Evolutionary conservation across 768 basidiomycete species (phyloP).

Genomic region (Serendipita sp.): DNA sequence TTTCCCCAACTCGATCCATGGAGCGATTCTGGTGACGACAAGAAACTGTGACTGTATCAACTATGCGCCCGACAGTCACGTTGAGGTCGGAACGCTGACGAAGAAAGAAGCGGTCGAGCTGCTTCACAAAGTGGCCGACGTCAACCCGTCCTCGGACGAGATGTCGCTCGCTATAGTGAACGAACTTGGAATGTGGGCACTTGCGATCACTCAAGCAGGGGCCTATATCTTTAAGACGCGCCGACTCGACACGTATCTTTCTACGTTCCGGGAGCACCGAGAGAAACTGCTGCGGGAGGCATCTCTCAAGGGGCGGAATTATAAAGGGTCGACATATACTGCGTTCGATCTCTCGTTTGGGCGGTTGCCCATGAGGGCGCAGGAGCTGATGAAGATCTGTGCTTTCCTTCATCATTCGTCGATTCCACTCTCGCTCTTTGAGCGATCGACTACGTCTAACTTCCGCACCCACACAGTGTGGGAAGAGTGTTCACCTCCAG

Average conservation of each 20-base stretch:
- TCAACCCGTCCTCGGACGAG: no score
- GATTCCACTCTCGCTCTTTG: neutral
- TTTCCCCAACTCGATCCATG: no score
- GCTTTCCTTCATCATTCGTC: neutral
- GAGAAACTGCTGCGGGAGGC: neutral
- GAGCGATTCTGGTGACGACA: no score
- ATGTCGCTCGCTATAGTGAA: no score
- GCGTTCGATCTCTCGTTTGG: neutral
- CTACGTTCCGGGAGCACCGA: neutral
- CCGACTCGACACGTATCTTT: neutral
- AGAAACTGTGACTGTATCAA: no score
- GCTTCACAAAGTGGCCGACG: no score
- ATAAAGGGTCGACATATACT: neutral
- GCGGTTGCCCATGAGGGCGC: neutral
- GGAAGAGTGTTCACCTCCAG: neutral
- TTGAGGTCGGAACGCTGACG: no score
- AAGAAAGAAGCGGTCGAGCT: no score
- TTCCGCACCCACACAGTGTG: neutral
- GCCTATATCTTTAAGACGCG: neutral
- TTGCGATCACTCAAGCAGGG: no score
- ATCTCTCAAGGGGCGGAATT: neutral
- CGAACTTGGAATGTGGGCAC: no score
- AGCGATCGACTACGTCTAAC: neutral
- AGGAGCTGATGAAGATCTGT: neutral
- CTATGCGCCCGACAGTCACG: no score